Base-by-base conservation (phyloP, 176 grass and related monocot species). In the Avena eriantha region DNA sequence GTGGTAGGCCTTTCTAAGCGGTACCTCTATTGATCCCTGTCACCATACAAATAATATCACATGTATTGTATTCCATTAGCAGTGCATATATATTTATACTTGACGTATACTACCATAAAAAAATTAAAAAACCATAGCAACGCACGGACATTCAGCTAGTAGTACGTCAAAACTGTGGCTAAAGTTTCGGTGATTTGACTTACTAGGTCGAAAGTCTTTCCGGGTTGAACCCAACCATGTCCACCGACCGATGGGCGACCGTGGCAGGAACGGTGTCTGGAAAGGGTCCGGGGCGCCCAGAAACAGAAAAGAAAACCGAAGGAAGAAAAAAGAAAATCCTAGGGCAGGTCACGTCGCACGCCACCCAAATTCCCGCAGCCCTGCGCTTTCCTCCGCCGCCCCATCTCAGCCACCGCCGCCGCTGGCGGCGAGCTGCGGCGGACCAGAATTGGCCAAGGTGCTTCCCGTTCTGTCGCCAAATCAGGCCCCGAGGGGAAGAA, bases 321-420 rank as follows among this genome's bases (percentile, higher is more conserved):
- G 53, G 16, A 21, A 47, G 8, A 58, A 34, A 78, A 46, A 3
- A 39, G 80, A 64, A 67, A 73, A 90, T 87, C 84, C 83, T 90
- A 90, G 89, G 89, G 69, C 80, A 79, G 61, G 31, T 60, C 80
- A 24, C 23, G 35, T 10, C 74, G 26, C 84, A 87, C 80, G 89
- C 84, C 84, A 90, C 55, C 73, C 73, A 65, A 79, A 53, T 56
- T 49, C 83, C 84, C 65, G 79, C 26, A 61, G 23, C 11, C 54
- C 36, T 31, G 7, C 69, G 68, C 68, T 41, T 29, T 54, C 81
- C 23, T 34, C 82, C 69, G 69, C 41, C 17, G 64, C 64, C 61
- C 64, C 21, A 82, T 82, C 80, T 23, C 68, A 75, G 76, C 19
- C 77, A 67, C 64, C 67, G 22, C 78, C 75, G 18, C 81, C 65